Evolutionary conservation across 768 basidiomycete species (phyloP).

Genomic region (Phylloporus rhodoxanthus): DNA sequence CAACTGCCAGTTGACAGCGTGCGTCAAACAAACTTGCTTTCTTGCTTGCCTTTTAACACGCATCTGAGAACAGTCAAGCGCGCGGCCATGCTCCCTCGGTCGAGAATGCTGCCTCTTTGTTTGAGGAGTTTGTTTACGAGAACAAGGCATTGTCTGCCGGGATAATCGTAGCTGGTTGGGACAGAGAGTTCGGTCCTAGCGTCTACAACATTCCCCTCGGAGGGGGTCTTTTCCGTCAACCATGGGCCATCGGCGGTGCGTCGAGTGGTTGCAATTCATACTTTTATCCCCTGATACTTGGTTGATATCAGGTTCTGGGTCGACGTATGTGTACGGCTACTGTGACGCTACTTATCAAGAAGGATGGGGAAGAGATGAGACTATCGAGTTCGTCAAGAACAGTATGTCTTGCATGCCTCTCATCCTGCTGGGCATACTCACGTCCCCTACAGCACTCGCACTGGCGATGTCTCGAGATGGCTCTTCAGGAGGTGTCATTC

Average conservation of each 20-base stretch:
- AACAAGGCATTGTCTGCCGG: slow-evolving; percentile 88
- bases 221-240: slow-evolving; percentile 93
- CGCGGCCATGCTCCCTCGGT: slow-evolving; percentile 69
- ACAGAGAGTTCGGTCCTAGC: slow-evolving; percentile 81
- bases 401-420: slow-evolving; percentile 51
- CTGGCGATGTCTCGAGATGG: slow-evolving; percentile 98
- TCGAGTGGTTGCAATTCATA: background rate
- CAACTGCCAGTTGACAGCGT: slow-evolving; percentile 72
- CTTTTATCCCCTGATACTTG: background rate
- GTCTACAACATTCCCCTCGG: slow-evolving; percentile 98
- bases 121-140: slow-evolving; percentile 85
- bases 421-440: slow-evolving; percentile 5
- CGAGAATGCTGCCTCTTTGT: slow-evolving; percentile 70
- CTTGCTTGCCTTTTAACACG: background rate
- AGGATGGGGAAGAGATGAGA: slow-evolving; percentile 85
- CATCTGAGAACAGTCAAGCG: slow-evolving; percentile 39
- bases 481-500: slow-evolving; percentile 94
- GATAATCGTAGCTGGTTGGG: slow-evolving; percentile 98
- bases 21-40: slow-evolving; percentile 21
- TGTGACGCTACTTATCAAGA: slow-evolving; percentile 98
- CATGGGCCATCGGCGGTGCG: slow-evolving; percentile 97
- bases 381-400: slow-evolving; percentile 91
- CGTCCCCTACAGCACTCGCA: slow-evolving; percentile 58
- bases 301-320: slow-evolving; percentile 68
- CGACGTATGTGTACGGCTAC: slow-evolving; percentile 97